Base-by-base conservation (phyloP, 768 basidiomycete genomes). In the Amanita jacksonii region DNA sequence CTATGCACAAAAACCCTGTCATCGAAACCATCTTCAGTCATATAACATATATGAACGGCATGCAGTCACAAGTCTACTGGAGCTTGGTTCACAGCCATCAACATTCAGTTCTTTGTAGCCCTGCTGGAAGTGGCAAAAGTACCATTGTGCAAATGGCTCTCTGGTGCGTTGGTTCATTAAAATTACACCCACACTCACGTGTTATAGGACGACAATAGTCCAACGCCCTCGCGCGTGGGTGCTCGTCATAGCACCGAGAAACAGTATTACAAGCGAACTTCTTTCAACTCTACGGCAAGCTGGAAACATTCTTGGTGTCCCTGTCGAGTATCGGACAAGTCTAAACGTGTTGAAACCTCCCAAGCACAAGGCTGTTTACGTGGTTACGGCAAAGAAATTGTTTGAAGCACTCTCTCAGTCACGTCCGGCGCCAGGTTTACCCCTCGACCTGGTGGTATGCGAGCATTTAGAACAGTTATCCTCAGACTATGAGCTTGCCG, bases 11-110 rank as follows among this genome's bases (percentile, higher is more conserved):
- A 36, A 63, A 77, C 47, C 59, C 66, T 0, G 46, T 56, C 1
- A 57, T 85, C 3, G 66, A 71, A 51, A 60, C 66, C 15, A 47
- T 70, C 1, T 72, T 82, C 50, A 58, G 68, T 10, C 55, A 61
- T 2, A 68, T 63, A 34, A 49, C 83, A 20, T 66, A 63, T 23
- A 71, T 98, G 57, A 96, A 91, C 54, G 76, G 80, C 1, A 78
- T 96, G 1, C 96, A 99, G 57, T 88, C 85, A 0, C 94, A 98
- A 50, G 67, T 76, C 5, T 87, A 86, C 59, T 98, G 94, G 89
- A 77, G 79, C 31, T 52, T 86, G 12, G 63, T 81, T 41, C 76
- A 81, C 54, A 83, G 87, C 3, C 65, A 69, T 31, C 58, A 66
- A 25, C 86, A 92, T 56, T 60, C 78, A 2, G 62, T 97, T 23